Percentiles rank a stretch among this genome's conserved stretches.
These are phyloP conservation scores for Aureobasidium zeae DNA, from an alignment of 2,329 filamentous ascomycete genomes.

Conservation along the genomic window DNA sequence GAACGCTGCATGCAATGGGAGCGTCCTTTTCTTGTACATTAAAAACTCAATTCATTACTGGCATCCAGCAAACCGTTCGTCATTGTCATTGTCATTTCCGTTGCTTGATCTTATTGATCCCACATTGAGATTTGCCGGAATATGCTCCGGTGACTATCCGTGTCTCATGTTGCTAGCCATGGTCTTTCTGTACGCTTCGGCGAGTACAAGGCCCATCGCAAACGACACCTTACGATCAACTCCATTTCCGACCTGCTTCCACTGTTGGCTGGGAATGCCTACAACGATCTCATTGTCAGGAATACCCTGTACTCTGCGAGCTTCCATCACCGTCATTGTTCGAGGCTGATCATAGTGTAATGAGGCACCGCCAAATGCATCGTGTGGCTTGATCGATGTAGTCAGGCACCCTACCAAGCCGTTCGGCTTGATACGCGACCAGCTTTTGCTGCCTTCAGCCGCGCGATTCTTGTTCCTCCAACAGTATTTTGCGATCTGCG, in stretches of 20 bases:
- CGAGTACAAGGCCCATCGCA: conserved; percentile 49
- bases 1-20: conserved; percentile 2
- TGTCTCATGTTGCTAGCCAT: not conserved
- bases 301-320: conserved; percentile 59
- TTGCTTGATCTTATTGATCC: too few relatives aligned
- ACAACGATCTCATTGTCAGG: conserved; percentile 62
- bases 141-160: too few relatives aligned
- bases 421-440: conserved; percentile 44
- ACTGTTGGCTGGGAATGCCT: conserved; percentile 47
- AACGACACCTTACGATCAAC: conserved; percentile 61
- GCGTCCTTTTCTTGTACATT: conserved; percentile 6
- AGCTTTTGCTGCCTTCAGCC: conserved; percentile 30
- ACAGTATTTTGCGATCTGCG: not conserved
- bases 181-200: not conserved
- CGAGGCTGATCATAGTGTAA: conserved; percentile 61
- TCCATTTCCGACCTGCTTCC: conserved; percentile 64
- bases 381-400: conserved; percentile 43
- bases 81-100: too few relatives aligned
- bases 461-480: conserved; percentile 29
- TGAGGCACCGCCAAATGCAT: conserved; percentile 46
- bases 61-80: too few relatives aligned
- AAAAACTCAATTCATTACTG: conserved; percentile 11
- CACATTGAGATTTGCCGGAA: too few relatives aligned
- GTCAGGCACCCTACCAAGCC: conserved; percentile 54
- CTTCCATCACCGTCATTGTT: conserved; percentile 56